A percentile compares a stretch with the other conserved stretches of the same genome.
These are phyloP conservation scores for Arabis hirsuta DNA, from an alignment of 345 rosid species.

Conservation along the genomic window DNA sequence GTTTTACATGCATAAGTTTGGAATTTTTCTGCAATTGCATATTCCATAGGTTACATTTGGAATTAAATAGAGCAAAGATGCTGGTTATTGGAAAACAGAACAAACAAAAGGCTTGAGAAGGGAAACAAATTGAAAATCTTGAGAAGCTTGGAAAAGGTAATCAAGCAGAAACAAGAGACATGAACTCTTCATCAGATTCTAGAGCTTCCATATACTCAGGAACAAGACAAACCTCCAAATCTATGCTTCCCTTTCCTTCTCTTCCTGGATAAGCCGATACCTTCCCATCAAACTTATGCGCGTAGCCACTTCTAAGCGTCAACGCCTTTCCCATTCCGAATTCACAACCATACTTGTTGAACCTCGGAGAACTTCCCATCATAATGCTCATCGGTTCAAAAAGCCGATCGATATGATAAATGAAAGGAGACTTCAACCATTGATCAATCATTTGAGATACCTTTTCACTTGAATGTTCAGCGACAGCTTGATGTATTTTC, in stretches of 20 bases:
- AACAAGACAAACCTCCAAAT: constrained; percentile 72
- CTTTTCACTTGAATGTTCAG: constrained; percentile 47
- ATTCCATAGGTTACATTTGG: too few relatives aligned
- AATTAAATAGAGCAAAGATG: too few relatives aligned
- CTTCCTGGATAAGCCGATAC: constrained; percentile 64
- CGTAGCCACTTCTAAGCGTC: constrained; percentile 72
- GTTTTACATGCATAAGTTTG: background rate
- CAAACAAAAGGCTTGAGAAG: too few relatives aligned
- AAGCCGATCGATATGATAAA: constrained; percentile 48
- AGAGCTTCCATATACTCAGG: constrained; percentile 60
- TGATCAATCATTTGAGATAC: constrained; percentile 45
- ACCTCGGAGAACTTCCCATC: constrained; percentile 89
- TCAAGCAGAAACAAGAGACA: constrained; percentile 45
- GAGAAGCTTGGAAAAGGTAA: background rate
- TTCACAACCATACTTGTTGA: constrained; percentile 72
- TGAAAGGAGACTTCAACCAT: constrained; percentile 55
- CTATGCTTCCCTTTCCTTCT: constrained; percentile 71
- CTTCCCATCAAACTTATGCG: constrained; percentile 74
- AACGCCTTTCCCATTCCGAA: constrained; percentile 83
- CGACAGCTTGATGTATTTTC: constrained; percentile 57
- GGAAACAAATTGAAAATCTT: background rate
- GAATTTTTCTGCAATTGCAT: too few relatives aligned
- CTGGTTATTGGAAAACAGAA: too few relatives aligned
- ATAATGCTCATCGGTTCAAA: constrained; percentile 64
- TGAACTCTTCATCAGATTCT: constrained; percentile 60